Base-by-base conservation (phyloP, 495 filamentous ascomycete genomes). In the Daldinia decipiens region DNA sequence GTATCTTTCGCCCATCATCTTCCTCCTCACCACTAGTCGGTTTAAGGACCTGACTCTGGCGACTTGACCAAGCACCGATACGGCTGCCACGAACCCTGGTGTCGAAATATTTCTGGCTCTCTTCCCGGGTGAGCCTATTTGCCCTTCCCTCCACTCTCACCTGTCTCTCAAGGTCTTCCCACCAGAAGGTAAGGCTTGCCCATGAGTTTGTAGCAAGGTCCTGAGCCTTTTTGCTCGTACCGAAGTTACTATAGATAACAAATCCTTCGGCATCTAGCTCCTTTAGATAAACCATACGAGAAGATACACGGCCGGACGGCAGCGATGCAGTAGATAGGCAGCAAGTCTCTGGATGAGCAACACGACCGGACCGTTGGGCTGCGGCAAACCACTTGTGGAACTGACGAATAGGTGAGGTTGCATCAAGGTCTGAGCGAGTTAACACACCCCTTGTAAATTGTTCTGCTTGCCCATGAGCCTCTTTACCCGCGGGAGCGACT, bases 201-300 rank as follows among this genome's bases (percentile, higher is more conserved):
- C 86, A 87, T 12, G 85, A 85, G 72, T 95, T 95, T 9, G 78
- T 85, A 29, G 76, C 75, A 21, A 95, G 79, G 78, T 95, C 92
- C 12, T 74, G 68, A 5, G 88, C 84, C 79, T 95, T 94, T 62
- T 87, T 85, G 54, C 82, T 87, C 1, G 91, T 98, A 31, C 85
- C 94, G 85, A 92, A 96, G 78, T 98, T 99, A 71, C 88, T 92
- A 81, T 98, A 99, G 12, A 98, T 84, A 27, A 97, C 92, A 79
- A 97, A 99, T 66, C 78, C 78, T 4, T 82, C 80, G 31, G 86
- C 79, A 76, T 93, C 91, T 26, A 93, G 86, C 78, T 94, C 91
- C 77, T 99, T 99, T 32, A 99, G 84, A 79, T 98, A 98, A 59
- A 99, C 93, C 65, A 91, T 86, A 52, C 95, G 92, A 9, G 92